Percentiles rank a stretch among this genome's conserved stretches.
Conservation (phyloP, 257 asterid genomes). For the Solanum chiquidenum region DNA sequence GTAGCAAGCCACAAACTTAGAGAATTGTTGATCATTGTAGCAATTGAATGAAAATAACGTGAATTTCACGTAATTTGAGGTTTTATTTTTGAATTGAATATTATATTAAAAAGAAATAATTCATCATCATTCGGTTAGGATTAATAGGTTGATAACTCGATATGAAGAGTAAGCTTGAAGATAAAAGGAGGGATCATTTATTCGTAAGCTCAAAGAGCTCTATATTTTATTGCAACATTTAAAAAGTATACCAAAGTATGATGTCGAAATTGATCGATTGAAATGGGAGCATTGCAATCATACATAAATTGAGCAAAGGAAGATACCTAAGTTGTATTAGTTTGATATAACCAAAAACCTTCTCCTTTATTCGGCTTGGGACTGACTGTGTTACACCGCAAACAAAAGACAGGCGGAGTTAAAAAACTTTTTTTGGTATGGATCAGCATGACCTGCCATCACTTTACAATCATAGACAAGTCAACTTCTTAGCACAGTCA, state of each 20-base stretch:
- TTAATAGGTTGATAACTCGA: not conserved
- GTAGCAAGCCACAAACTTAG: not conserved
- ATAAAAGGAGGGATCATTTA: not conserved
- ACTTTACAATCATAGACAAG: no score
- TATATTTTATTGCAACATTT: not conserved
- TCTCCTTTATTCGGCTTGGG: no score
- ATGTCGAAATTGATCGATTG: not conserved
- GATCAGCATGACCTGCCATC: no score
- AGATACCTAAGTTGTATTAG: no score
- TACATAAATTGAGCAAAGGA: not conserved
- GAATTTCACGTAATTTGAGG: not conserved
- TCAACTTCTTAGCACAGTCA: no score
- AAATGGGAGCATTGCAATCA: not conserved
- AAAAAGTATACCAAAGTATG: not conserved
- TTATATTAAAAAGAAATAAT: not conserved
- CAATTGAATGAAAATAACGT: not conserved
- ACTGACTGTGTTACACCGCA: no score
- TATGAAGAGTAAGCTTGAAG: not conserved
- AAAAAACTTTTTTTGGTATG: no score
- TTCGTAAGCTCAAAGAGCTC: not conserved
- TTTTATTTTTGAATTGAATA: not conserved
- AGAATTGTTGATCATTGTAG: not conserved
- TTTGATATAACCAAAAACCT: no score
- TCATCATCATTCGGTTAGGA: not conserved
- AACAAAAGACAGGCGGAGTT: no score